phyloP scores from a whole-genome alignment of 2,329 filamentous ascomycete species.

The Aplosporella prunicola region DNA sequence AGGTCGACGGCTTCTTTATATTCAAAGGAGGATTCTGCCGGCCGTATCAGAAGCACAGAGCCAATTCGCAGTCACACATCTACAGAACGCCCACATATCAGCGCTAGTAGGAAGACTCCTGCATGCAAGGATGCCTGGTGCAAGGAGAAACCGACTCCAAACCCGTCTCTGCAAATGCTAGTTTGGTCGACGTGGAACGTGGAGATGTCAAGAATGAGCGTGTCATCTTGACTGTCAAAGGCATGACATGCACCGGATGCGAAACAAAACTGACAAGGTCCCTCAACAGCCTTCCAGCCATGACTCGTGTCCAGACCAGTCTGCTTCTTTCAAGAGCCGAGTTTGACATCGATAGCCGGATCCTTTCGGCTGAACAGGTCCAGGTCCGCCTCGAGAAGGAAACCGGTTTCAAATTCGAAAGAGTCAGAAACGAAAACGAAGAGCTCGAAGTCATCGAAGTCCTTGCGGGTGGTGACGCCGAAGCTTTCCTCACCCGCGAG shows the following conservation, averaged over 20 bases:
- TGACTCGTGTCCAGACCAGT: constrained; percentile 53
- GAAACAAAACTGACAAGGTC: constrained; percentile 52
- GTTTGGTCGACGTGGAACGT: constrained; percentile 18
- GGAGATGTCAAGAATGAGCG: constrained; percentile 36
- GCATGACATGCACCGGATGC: constrained; percentile 67
- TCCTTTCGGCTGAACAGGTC: constrained; percentile 27
- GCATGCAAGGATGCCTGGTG: constrained; percentile 2
- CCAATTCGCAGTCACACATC: not conserved
- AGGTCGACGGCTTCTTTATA: not conserved
- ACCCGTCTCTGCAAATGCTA: not conserved
- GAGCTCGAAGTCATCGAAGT: constrained; percentile 46
- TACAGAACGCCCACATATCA: not conserved
- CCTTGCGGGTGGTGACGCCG: constrained; percentile 28
- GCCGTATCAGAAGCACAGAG: not conserved
- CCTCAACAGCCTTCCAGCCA: constrained; percentile 38
- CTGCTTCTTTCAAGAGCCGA: constrained; percentile 56
- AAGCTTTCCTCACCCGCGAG: constrained; percentile 29
- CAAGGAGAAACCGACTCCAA: not conserved
- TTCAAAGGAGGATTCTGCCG: not conserved
- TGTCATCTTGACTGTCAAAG: constrained; percentile 51
- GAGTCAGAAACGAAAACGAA: constrained; percentile 29
- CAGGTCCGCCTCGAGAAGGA: constrained; percentile 44
- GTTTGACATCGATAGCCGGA: constrained; percentile 47
- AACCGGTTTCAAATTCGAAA: constrained; percentile 54
- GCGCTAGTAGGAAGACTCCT: not conserved